These are phyloP conservation scores for Botrytis medusae DNA, from an alignment of 2,329 filamentous ascomycete genomes.

Conservation along the genomic window DNA sequence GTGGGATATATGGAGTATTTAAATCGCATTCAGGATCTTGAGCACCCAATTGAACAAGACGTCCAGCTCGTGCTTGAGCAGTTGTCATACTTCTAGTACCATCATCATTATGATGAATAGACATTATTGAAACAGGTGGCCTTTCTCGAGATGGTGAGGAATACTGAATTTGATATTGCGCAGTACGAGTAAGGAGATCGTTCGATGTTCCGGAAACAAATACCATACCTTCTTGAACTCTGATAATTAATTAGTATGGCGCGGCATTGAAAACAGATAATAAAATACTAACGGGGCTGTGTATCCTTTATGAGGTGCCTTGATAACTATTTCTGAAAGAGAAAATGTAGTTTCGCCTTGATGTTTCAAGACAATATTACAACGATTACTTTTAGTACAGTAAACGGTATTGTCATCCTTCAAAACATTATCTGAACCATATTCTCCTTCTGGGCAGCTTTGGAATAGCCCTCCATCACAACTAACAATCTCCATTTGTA, in stretches of 20 bases:
- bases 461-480: constrained; percentile 78
- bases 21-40: constrained; percentile 43
- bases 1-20: constrained; percentile 24
- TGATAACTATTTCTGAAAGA: constrained; percentile 83
- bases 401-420: constrained; percentile 82
- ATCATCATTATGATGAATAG: constrained; percentile 54
- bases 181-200: constrained; percentile 70
- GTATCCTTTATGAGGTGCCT: constrained; percentile 76
- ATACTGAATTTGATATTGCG: constrained; percentile 74
- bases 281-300: constrained; percentile 72
- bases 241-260: constrained; percentile 42
- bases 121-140: constrained; percentile 45
- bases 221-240: constrained; percentile 86
- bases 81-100: constrained; percentile 51
- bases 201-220: constrained; percentile 86
- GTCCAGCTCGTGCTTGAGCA: constrained; percentile 47
- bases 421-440: constrained; percentile 78
- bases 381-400: constrained; percentile 82
- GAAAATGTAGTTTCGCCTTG: constrained; percentile 78
- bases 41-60: constrained; percentile 46
- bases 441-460: constrained; percentile 48
- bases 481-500: constrained; percentile 85
- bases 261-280: not conserved
- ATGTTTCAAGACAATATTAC: constrained; percentile 83
- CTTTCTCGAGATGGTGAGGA: constrained; percentile 36